phyloP scores from a whole-genome alignment of 352 stramenopile species.

The Globisporangium recalcitrans region DNA sequence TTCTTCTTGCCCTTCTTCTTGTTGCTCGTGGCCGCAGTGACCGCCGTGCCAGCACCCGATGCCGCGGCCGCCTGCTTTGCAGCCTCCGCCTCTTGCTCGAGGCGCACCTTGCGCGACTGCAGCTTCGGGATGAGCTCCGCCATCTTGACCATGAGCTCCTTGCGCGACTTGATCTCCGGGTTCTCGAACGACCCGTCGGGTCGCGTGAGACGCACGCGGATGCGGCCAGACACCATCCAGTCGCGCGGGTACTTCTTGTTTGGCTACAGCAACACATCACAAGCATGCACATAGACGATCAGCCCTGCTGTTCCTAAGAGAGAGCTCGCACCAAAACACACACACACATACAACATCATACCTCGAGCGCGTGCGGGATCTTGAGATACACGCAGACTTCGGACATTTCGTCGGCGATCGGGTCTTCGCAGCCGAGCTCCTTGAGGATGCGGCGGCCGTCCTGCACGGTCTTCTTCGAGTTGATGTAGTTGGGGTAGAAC shows the following conservation, averaged over 20 bases:
- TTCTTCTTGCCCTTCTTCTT: constrained; percentile 90
- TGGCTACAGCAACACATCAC: constrained; percentile 18
- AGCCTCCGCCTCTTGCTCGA: constrained; percentile 65
- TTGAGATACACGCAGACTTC: constrained; percentile 81
- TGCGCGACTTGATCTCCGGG: constrained; percentile 55
- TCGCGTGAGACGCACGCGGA: constrained; percentile 66
- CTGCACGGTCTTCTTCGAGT: constrained; percentile 77
- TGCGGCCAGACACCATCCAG: constrained; percentile 59
- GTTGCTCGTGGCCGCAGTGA: constrained; percentile 29
- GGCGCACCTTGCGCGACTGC: constrained; percentile 69
- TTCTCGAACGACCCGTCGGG: constrained; percentile 61
- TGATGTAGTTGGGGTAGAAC: constrained; percentile 87
- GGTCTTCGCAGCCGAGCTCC: constrained; percentile 56
- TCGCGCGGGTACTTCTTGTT: constrained; percentile 82
- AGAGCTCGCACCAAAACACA: not conserved
- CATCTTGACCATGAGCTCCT: constrained; percentile 75
- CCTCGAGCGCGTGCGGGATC: constrained; percentile 76
- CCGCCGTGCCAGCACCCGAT: constrained; percentile 23
- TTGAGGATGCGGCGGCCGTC: constrained; percentile 72
- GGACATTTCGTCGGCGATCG: constrained; percentile 75
- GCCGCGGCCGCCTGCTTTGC: constrained; percentile 35
- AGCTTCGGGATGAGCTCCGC: constrained; percentile 82
- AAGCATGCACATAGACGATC: not conserved
- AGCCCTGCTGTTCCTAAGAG: not conserved
- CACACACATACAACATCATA: constrained; percentile 10